Percentiles rank a stretch among this genome's conserved stretches.
These are phyloP conservation scores for Paracamarosporium sp. DNA, from an alignment of 2,329 filamentous ascomycete species.

Conservation along the genomic window DNA sequence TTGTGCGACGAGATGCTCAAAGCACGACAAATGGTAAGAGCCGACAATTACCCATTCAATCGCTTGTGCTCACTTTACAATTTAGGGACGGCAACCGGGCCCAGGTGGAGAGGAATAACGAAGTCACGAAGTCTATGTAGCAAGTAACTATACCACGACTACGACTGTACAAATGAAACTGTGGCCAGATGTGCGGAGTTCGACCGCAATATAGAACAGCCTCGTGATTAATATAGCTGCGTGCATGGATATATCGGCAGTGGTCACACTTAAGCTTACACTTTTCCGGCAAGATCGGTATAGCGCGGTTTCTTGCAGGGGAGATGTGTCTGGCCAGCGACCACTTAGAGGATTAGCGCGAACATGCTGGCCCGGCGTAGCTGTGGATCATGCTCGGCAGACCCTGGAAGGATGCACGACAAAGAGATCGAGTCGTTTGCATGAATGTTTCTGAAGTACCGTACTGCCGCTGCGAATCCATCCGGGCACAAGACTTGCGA, in stretches of 20 bases:
- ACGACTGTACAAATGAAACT: constrained; percentile 5
- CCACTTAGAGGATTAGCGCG: too few species aligned
- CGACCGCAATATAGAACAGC: constrained; percentile 18
- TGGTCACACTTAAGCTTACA: constrained; percentile 24
- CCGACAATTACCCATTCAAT: background rate
- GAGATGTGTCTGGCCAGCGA: too few species aligned
- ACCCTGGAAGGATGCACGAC: constrained; percentile 1
- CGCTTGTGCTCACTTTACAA: constrained; percentile 5
- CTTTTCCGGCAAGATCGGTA: too few species aligned
- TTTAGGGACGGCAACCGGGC: constrained; percentile 39
- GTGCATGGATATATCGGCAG: constrained; percentile 10
- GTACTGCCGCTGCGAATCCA: too few species aligned
- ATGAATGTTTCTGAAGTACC: too few species aligned
- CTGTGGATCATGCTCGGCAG: constrained; percentile 2
- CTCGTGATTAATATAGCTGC: constrained; percentile 19
- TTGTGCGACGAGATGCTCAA: constrained; percentile 98
- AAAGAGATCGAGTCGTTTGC: background rate
- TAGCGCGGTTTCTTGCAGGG: too few species aligned
- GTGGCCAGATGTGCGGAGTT: constrained; percentile 6
- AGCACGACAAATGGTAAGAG: constrained; percentile 84
- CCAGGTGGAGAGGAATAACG: constrained; percentile 33
- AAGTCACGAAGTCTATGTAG: constrained; percentile 8
- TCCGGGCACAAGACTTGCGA: background rate
- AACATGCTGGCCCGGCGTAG: too few species aligned
- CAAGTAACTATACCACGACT: constrained; percentile 5